Evolutionary conservation across 805 yeast species (phyloP).

Genomic region (Yarrowia sp.): DNA sequence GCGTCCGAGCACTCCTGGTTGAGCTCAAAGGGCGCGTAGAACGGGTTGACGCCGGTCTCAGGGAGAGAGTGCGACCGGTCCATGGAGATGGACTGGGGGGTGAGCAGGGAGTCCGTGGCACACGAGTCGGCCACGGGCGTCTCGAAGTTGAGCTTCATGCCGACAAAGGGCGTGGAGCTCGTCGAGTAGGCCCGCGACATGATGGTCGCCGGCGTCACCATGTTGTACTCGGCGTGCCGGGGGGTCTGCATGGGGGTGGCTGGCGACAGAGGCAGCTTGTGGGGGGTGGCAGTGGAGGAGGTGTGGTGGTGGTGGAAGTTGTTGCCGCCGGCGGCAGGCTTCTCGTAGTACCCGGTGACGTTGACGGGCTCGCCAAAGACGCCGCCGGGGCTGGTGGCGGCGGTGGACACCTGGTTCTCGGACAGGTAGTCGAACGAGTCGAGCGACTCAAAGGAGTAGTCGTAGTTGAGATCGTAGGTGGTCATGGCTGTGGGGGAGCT

Average conservation of each 20-base stretch:
- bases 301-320: too few relatives aligned
- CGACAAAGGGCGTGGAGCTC: slow-evolving; percentile 20
- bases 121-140: background rate
- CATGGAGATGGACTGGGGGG: slow-evolving; percentile 32
- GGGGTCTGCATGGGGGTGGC: slow-evolving; percentile 19
- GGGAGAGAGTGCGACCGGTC: slow-evolving; percentile 27
- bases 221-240: slow-evolving; percentile 6
- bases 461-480: slow-evolving; percentile 30
- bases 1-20: slow-evolving; percentile 1
- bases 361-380: background rate
- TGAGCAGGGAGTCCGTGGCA: background rate
- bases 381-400: slow-evolving; percentile 24
- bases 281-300: background rate
- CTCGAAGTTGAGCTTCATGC: slow-evolving; percentile 27
- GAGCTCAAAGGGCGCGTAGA: slow-evolving; percentile 24
- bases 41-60: slow-evolving; percentile 26
- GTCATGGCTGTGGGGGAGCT: slow-evolving; percentile 1
- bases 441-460: slow-evolving; percentile 35
- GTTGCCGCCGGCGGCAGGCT: too few relatives aligned
- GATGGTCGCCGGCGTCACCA: slow-evolving; percentile 26
- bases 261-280: background rate
- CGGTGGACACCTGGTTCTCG: slow-evolving; percentile 21
- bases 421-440: slow-evolving; percentile 34
- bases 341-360: too few relatives aligned
- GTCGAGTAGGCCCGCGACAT: slow-evolving; percentile 16